These are phyloP conservation scores for Calocera cornea DNA, from an alignment of 768 basidiomycete species.

Conservation along the genomic window DNA sequence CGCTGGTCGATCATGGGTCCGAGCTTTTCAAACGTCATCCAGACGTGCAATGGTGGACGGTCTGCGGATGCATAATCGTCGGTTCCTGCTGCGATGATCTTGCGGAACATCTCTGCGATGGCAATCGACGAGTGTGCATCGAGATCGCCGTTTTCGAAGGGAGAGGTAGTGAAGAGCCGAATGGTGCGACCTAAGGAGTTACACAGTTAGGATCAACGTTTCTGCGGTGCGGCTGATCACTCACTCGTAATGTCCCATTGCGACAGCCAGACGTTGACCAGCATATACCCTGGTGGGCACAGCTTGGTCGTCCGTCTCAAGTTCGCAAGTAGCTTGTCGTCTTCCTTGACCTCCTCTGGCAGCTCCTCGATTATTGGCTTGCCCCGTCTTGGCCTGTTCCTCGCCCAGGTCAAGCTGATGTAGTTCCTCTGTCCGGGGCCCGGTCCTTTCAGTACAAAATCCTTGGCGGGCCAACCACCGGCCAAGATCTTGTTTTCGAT, in stretches of 20 bases:
- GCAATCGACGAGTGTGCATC: constrained; percentile 11
- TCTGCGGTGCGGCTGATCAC: neutral
- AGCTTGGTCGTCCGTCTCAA: constrained; percentile 11
- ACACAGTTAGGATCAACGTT: neutral
- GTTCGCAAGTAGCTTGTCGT: constrained; percentile 11
- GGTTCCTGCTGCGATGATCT: neutral
- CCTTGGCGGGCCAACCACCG: neutral
- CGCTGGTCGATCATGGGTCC: constrained; percentile 6
- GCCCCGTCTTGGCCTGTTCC: constrained; percentile 1
- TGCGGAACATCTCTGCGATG: constrained; percentile 10
- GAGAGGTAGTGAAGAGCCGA: constrained; percentile 10
- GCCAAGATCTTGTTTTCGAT: constrained; percentile 1
- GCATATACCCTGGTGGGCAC: constrained; percentile 8
- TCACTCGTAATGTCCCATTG: constrained; percentile 13
- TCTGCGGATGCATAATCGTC: neutral
- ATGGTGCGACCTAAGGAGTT: constrained; percentile 7
- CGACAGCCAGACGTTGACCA: constrained; percentile 11
- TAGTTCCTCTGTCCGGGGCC: constrained; percentile 7
- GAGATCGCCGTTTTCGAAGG: constrained; percentile 10
- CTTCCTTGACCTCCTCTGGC: constrained; percentile 4
- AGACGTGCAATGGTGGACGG: constrained; percentile 9
- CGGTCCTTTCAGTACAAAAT: constrained; percentile 1
- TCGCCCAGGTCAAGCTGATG: constrained; percentile 7
- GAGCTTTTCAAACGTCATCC: constrained; percentile 10
- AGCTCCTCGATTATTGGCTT: constrained; percentile 5